Conservation (phyloP, 148 eudicot genomes). For the Heliamphora exappendiculata region DNA sequence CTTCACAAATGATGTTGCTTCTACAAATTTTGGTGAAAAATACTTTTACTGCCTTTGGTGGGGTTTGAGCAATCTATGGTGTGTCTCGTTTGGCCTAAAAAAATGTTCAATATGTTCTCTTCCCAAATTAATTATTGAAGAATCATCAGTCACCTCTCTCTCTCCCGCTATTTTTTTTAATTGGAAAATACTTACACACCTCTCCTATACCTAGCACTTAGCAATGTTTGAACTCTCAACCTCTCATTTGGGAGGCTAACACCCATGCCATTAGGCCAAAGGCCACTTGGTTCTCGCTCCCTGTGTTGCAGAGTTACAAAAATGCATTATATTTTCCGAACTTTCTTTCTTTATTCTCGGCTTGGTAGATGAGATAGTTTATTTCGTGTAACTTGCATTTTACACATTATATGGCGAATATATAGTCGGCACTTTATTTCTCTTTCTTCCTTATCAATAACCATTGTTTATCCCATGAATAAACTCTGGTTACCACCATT, state of each 20-base stretch:
- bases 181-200: too few species aligned
- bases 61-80: conserved; percentile 76
- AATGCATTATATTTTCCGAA: not conserved
- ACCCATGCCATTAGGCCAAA: too few species aligned
- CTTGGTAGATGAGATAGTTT: conserved; percentile 4
- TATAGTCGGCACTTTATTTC: too few species aligned
- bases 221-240: too few species aligned
- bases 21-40: conserved; percentile 39
- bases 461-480: not conserved
- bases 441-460: not conserved
- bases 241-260: too few species aligned
- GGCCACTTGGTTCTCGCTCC: too few species aligned
- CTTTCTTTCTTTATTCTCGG: not conserved
- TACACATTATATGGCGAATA: too few species aligned
- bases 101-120: not conserved
- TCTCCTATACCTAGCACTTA: too few species aligned
- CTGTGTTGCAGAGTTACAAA: not conserved
- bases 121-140: not conserved
- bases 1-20: conserved; percentile 49
- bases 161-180: not conserved
- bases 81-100: not conserved
- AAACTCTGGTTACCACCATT: not conserved
- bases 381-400: not conserved
- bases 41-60: conserved; percentile 93
- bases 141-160: not conserved